Conservation (phyloP, 2,329 filamentous ascomycete genomes). For the Diplocarpon mali region DNA sequence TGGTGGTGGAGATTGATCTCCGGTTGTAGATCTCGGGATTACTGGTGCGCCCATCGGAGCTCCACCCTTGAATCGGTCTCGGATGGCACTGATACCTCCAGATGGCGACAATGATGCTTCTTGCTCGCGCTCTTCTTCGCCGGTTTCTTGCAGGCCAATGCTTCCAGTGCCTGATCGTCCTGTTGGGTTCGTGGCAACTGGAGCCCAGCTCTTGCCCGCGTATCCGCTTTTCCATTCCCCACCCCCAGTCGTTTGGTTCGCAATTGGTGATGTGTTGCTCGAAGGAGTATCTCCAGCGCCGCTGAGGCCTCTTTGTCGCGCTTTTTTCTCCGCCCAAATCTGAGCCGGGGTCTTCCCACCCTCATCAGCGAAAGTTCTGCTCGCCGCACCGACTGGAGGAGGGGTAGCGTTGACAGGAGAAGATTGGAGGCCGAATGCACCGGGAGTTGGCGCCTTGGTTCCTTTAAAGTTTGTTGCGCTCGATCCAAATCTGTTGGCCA, state of each 20-base stretch:
- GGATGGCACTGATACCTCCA: constrained; percentile 61
- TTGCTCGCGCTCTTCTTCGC: constrained; percentile 36
- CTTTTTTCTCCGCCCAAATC: constrained; percentile 96
- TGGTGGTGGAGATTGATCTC: constrained; percentile 28
- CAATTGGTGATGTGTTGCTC: constrained; percentile 41
- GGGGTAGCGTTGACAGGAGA: constrained; percentile 41
- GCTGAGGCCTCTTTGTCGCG: constrained; percentile 55
- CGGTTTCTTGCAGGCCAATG: constrained; percentile 51
- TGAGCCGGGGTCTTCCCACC: constrained; percentile 95
- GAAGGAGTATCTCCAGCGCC: constrained; percentile 37
- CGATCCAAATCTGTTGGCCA: constrained; percentile 77
- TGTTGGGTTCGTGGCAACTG: constrained; percentile 65
- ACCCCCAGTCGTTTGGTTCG: constrained; percentile 60
- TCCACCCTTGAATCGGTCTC: constrained; percentile 74
- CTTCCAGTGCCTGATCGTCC: constrained; percentile 47
- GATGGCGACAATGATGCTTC: constrained; percentile 42
- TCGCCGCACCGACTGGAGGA: constrained; percentile 64
- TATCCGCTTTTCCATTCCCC: constrained; percentile 87
- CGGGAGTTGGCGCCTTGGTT: constrained; percentile 79
- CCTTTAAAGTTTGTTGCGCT: constrained; percentile 63
- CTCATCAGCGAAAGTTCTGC: constrained; percentile 86
- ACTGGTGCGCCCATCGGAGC: constrained; percentile 52
- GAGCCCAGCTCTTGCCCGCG: constrained; percentile 76
- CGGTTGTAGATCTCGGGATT: constrained; percentile 21
- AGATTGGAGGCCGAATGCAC: constrained; percentile 53